A percentile compares a stretch with the other conserved stretches of the same genome.
These are phyloP conservation scores for Microsporum ferrugineum DNA, from an alignment of 2,329 filamentous ascomycete species.

Conservation along the genomic window DNA sequence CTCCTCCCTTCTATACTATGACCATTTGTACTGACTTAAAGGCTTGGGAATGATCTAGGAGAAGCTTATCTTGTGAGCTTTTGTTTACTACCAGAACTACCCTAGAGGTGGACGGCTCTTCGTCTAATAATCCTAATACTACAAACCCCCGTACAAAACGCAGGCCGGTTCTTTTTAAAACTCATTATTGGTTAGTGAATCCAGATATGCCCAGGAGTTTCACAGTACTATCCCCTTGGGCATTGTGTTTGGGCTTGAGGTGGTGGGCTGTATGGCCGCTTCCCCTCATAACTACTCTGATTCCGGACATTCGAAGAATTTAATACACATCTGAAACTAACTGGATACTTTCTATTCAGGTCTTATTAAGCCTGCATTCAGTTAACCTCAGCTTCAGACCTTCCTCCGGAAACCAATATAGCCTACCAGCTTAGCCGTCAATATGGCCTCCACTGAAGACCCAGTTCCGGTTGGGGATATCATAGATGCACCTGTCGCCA, in stretches of 20 bases:
- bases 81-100: neutral
- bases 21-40: neutral
- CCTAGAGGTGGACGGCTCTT: neutral
- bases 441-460: conserved; percentile 22
- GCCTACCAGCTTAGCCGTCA: neutral
- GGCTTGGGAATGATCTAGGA: neutral
- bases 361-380: neutral
- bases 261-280: neutral
- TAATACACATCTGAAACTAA: neutral
- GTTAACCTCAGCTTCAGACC: neutral
- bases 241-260: neutral
- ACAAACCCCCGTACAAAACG: neutral
- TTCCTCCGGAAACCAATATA: neutral
- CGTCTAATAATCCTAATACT: neutral
- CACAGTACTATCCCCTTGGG: neutral
- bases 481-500: neutral
- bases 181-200: neutral
- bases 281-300: neutral
- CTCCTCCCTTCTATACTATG: neutral
- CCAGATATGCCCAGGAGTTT: neutral
- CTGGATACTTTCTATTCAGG: neutral
- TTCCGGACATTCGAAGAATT: neutral
- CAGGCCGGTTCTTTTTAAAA: neutral
- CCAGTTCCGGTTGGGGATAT: conserved; percentile 21
- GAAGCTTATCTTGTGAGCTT: neutral